Evolutionary conservation across 495 filamentous ascomycete genomes (phyloP).

Genomic region (Tuber microsphaerosporum): DNA sequence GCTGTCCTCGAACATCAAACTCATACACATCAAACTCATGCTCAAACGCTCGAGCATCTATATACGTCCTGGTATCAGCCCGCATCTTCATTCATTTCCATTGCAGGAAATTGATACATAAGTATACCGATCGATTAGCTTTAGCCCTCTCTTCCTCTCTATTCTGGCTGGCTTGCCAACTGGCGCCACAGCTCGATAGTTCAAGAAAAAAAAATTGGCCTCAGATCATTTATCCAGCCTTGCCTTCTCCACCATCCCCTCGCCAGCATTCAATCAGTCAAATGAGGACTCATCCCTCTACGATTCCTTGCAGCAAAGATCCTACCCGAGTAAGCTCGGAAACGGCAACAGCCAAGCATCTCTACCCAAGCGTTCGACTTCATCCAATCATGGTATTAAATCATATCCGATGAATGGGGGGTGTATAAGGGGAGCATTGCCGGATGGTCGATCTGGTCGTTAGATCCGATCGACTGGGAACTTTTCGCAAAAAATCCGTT

Average conservation of each 20-base stretch:
- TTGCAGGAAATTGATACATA: background rate
- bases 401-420: background rate
- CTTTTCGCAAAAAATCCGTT: background rate
- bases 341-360: background rate
- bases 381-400: background rate
- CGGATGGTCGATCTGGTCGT: slow-evolving; percentile 3
- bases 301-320: slow-evolving; percentile 1
- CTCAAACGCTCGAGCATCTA: background rate
- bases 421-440: background rate
- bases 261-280: background rate
- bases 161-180: background rate
- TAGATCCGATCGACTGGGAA: background rate
- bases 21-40: background rate
- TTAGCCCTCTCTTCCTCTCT: background rate
- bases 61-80: background rate
- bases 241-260: background rate
- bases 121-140: background rate
- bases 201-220: background rate
- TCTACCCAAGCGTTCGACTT: background rate
- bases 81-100: background rate
- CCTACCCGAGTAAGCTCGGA: background rate
- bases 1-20: background rate
- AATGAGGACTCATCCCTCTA: background rate
- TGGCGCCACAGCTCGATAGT: background rate
- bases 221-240: background rate